Evolutionary conservation across 805 yeast genomes (phyloP), one percentile per base, ranked within the genome.

Genomic region (Hemisphaericaspora nanyangensis): DNA sequence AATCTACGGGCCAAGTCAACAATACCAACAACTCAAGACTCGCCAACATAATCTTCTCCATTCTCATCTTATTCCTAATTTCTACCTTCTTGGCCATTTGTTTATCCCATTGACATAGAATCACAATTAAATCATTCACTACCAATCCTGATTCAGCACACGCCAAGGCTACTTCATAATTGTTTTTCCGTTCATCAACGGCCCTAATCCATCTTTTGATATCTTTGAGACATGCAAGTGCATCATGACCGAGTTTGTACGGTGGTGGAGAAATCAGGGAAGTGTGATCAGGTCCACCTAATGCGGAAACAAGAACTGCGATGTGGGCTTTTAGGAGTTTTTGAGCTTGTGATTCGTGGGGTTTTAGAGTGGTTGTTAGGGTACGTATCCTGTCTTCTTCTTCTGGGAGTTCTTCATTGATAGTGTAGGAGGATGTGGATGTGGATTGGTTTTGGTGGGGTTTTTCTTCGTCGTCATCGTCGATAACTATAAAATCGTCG

Each of bases 241-340:
- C 95, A 53, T 91, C 97, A 43, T 83, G 88, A 8, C 98, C 98
- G 3, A 90, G 71, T 43, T 77, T 78, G 53, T 93, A 93, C 0
- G 79, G 79, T 0, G 74, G 70, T 3, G 74, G 72, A 1, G 61
- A 57, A 2, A 55, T 46, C 5, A 33, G 27, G 11, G 50, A 35
- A 1, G 82, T 61, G 34, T 82, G 77, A 60, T 90, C 96, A 1
- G 82, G 76, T 1, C 97, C 98, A 38, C 99, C 99, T 2, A 91
- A 70, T 0, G 98, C 95, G 3, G 95, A 78, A 3, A 89, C 87
- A 29, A 90, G 70, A 31, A 86, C 79, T 11, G 90, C 76, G 24
- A 91, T 82, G 58, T 87, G 88, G 0, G 93, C 86, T 46, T 74
- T 73, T 29, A 82, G 59, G 12, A 79, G 52, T 43, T 64, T 64